phyloP scores from a whole-genome alignment of 1,284 basidiomycete species.

The Coniferiporia sulphurascens region DNA sequence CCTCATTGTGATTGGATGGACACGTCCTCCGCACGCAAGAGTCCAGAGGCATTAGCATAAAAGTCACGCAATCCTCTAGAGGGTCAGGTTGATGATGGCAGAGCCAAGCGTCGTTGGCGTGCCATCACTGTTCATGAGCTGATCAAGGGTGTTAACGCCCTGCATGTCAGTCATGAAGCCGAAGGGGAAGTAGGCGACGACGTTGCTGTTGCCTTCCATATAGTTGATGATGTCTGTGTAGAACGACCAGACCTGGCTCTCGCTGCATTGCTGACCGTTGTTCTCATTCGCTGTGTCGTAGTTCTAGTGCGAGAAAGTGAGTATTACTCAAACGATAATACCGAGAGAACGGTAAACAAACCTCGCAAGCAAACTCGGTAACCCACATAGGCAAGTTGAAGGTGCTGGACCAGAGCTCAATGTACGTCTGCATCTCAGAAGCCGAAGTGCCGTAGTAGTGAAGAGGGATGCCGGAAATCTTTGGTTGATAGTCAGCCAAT shows the following conservation, averaged over 20 bases:
- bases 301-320: conserved; percentile 37
- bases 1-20: no score
- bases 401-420: conserved; percentile 44
- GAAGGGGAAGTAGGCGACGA: conserved; percentile 64
- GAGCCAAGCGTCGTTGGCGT: conserved; percentile 47
- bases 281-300: conserved; percentile 43
- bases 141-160: conserved; percentile 61
- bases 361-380: conserved; percentile 69
- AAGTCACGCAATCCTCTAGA: no score
- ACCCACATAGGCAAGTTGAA: conserved; percentile 53
- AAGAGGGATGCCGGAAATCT: conserved; percentile 48
- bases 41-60: no score
- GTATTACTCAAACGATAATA: conserved; percentile 13
- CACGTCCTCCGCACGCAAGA: no score
- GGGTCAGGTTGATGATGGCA: conserved; percentile 24
- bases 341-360: conserved; percentile 23
- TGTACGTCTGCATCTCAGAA: conserved; percentile 45
- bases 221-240: conserved; percentile 50
- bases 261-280: conserved; percentile 43
- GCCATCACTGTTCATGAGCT: conserved; percentile 40
- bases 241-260: conserved; percentile 49
- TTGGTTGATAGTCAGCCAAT: conserved; percentile 10
- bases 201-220: conserved; percentile 49
- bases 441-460: conserved; percentile 61
- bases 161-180: conserved; percentile 68